These are phyloP conservation scores for Rhodocollybia butyracea DNA, from an alignment of 768 basidiomycete genomes.

Conservation along the genomic window DNA sequence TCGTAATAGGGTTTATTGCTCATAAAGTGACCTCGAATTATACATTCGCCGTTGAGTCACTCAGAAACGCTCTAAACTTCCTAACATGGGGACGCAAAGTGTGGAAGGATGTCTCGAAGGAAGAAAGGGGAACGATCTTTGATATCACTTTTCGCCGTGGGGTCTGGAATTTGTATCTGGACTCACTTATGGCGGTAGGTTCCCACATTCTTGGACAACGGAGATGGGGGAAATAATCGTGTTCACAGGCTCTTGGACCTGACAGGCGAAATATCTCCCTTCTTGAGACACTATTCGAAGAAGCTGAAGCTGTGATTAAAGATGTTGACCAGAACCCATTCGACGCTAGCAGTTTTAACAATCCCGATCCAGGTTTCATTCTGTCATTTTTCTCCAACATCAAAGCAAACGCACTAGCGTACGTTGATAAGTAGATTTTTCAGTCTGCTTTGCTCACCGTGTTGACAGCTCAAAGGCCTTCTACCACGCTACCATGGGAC, in stretches of 20 bases:
- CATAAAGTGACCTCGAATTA: conserved; percentile 13
- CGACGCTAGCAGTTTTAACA: background rate
- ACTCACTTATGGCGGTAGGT: conserved; percentile 30
- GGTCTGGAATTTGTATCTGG: conserved; percentile 31
- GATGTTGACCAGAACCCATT: conserved; percentile 28
- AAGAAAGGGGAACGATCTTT: conserved; percentile 42
- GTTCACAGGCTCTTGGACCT: background rate
- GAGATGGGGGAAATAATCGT: background rate
- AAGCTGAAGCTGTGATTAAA: conserved; percentile 27
- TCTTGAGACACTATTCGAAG: conserved; percentile 26
- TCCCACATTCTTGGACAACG: background rate
- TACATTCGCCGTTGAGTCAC: conserved; percentile 28
- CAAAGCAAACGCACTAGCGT: conserved; percentile 34
- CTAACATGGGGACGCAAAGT: conserved; percentile 37
- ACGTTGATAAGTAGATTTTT: conserved; percentile 11
- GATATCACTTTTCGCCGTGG: conserved; percentile 38
- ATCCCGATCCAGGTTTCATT: conserved; percentile 24
- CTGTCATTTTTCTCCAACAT: conserved; percentile 36
- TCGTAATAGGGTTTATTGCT: conserved; percentile 35
- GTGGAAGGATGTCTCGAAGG: conserved; percentile 35
- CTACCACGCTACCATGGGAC: background rate
- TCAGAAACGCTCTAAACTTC: conserved; percentile 32
- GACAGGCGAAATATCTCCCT: conserved; percentile 3
- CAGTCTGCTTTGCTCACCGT: background rate
- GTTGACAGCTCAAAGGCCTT: background rate